Conservation (phyloP, 352 stramenopile genomes). For the Phytophthora pinifolia region DNA sequence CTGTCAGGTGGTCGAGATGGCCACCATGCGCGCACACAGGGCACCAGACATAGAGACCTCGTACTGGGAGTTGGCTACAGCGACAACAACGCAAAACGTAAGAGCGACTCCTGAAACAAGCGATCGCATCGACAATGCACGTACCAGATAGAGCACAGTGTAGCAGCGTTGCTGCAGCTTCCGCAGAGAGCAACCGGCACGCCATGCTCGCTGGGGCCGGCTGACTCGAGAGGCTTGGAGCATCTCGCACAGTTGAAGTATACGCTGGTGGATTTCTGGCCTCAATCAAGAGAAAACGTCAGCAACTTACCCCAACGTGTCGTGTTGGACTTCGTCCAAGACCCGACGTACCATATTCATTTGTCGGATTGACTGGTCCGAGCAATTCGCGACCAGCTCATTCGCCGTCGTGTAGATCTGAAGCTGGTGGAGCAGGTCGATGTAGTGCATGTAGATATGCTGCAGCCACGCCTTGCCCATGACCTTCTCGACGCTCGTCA, state of each 20-base stretch:
- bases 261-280: slow-evolving; percentile 87
- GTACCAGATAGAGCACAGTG: slow-evolving; percentile 87
- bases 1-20: slow-evolving; percentile 80
- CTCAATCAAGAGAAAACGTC: slow-evolving; percentile 9
- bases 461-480: slow-evolving; percentile 88
- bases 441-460: slow-evolving; percentile 92
- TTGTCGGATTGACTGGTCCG: slow-evolving; percentile 85
- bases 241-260: slow-evolving; percentile 86
- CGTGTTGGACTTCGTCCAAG: not conserved
- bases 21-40: slow-evolving; percentile 90
- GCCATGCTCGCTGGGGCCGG: slow-evolving; percentile 30
- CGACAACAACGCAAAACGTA: slow-evolving; percentile 7
- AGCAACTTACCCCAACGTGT: not conserved
- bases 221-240: slow-evolving; percentile 66
- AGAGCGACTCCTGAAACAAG: slow-evolving; percentile 1
- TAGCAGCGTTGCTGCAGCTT: slow-evolving; percentile 74
- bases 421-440: slow-evolving; percentile 85
- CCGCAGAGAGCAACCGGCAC: slow-evolving; percentile 51
- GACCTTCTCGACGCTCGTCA: slow-evolving; percentile 76
- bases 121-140: not conserved
- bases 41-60: slow-evolving; percentile 91
- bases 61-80: slow-evolving; percentile 80
- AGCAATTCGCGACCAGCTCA: slow-evolving; percentile 82
- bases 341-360: slow-evolving; percentile 83
- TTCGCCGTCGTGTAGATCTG: slow-evolving; percentile 89